Conservation (phyloP, 306 rosid genomes). For the Oxytropis ochrocephala region DNA sequence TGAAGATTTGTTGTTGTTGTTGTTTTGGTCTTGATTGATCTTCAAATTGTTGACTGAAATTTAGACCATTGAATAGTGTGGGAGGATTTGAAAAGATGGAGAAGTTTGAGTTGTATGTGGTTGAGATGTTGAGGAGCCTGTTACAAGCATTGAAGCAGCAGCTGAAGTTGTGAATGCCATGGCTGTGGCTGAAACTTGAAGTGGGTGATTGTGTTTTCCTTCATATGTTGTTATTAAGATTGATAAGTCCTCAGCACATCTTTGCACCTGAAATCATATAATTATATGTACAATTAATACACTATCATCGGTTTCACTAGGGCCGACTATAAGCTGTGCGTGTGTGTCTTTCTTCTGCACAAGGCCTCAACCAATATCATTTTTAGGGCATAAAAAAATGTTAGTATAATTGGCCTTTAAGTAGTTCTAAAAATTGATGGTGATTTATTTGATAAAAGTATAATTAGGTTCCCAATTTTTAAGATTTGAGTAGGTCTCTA, state of each 20-base stretch:
- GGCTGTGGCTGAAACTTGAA: conserved; percentile 69
- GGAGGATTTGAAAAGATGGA: conserved; percentile 10
- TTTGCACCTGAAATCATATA: conserved; percentile 59
- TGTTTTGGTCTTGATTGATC: conserved; percentile 26
- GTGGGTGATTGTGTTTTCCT: conserved; percentile 81
- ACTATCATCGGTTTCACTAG: too few relatives aligned
- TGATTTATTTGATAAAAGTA: too few relatives aligned
- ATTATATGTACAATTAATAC: not conserved
- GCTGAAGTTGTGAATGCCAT: conserved; percentile 91
- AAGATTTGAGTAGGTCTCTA: too few relatives aligned
- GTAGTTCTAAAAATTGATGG: too few relatives aligned
- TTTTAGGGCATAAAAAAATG: too few relatives aligned
- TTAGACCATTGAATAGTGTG: conserved; percentile 18
- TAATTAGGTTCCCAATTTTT: too few relatives aligned
- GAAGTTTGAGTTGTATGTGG: not conserved
- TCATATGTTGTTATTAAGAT: conserved; percentile 82
- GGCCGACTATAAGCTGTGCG: too few relatives aligned
- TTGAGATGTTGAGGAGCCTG: conserved; percentile 57
- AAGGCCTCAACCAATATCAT: too few relatives aligned
- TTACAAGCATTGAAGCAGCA: conserved; percentile 65
- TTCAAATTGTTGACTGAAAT: conserved; percentile 27
- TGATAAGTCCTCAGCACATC: conserved; percentile 69
- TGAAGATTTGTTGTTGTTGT: conserved; percentile 17
- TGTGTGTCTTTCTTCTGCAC: too few relatives aligned
- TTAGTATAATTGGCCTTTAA: too few relatives aligned